phyloP scores from a whole-genome alignment of 306 rosid species.

The Quercus agrifolia region DNA sequence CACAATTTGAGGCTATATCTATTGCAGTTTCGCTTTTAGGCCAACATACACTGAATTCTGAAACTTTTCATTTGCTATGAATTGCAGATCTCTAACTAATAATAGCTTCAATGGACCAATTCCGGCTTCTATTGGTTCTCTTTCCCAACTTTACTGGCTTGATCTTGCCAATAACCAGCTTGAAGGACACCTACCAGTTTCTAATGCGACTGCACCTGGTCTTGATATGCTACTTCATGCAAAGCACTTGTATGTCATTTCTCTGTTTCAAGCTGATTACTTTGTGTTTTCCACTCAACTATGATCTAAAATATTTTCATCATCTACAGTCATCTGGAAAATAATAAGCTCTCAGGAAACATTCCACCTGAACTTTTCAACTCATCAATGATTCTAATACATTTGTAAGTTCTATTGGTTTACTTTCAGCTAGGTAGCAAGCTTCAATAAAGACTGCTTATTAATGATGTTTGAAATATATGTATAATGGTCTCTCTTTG shows the following conservation, averaged over 20 bases:
- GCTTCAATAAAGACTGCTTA: no score
- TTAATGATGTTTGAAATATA: neutral
- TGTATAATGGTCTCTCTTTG: neutral
- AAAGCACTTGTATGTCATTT: conserved; percentile 39
- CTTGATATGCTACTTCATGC: conserved; percentile 28
- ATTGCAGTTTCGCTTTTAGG: neutral
- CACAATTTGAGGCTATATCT: neutral
- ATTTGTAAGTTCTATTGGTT: conserved; percentile 29
- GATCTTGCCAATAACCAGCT: conserved; percentile 40
- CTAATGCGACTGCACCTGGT: conserved; percentile 19
- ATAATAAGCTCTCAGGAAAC: conserved; percentile 20
- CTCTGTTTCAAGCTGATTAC: no score
- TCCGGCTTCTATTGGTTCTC: conserved; percentile 39
- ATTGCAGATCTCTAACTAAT: conserved; percentile 35
- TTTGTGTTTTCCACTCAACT: neutral
- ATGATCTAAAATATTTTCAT: neutral
- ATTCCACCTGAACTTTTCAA: conserved; percentile 27
- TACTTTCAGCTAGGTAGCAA: neutral
- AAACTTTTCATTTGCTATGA: neutral
- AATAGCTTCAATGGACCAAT: conserved; percentile 31
- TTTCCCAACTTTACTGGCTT: conserved; percentile 35
- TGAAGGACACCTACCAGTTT: conserved; percentile 34
- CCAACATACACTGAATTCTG: neutral
- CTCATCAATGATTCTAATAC: conserved; percentile 23
- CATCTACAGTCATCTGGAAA: conserved; percentile 30